Base-by-base conservation (phyloP, 805 yeast species). In the Candida gorgasii region DNA sequence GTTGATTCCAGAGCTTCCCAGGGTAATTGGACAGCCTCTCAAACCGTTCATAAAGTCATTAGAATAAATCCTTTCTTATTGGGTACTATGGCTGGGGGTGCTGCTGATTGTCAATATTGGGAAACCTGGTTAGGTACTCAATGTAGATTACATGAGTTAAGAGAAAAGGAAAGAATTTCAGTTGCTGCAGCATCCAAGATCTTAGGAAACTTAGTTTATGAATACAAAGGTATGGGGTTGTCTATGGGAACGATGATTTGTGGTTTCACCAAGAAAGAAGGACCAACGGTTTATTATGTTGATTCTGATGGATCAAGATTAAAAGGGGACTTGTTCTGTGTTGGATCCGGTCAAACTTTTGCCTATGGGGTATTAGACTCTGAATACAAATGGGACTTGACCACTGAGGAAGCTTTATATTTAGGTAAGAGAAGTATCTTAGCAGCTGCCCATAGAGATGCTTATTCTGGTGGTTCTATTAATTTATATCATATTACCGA, bases 81-180 rank as follows among this genome's bases (percentile, higher is more conserved):
- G 55, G 99, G 99, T 51, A 93, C 99, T 15, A 83, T 93, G 97
- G 99, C 99, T 24, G 99, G 99, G 69, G 98, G 98, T 73, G 99
- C 99, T 38, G 98, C 98, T 23, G 99, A 93, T 69, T 93, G 99
- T 75, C 99, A 93, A 66, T 93, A 76, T 68, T 93, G 99, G 99
- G 98, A 93, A 70, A 88, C 97, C 27, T 93, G 98, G 98, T 77
- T 93, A 47, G 99, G 99, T 49, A 74, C 96, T 13, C 97, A 93
- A 69, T 92, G 98, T 72, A 76, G 99, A 58, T 69, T 93, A 57
- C 95, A 90, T 65, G 99, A 93, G 65, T 76, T 93, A 58, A 80
- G 96, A 61, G 93, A 92, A 64, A 90, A 92, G 68, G 92, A 89
- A 68, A 80, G 99, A 56, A 93, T 93, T 52, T 81, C 93, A 4